Conservation (phyloP, 1,284 basidiomycete genomes). For the Vanrija pseudolonga region DNA sequence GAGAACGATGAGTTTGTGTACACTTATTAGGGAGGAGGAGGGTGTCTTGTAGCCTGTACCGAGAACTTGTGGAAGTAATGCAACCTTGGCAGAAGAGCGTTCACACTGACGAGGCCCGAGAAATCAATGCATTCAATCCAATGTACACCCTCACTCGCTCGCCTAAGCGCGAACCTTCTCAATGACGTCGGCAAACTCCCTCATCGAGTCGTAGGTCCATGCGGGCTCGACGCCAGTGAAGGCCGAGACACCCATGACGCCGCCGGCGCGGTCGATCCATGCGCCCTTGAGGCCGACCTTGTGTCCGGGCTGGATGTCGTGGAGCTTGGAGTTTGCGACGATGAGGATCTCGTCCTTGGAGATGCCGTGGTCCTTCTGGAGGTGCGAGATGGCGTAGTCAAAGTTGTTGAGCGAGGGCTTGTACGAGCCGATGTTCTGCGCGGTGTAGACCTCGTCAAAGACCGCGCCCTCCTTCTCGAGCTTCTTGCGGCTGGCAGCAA, state of each 20-base stretch:
- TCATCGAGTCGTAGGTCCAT: constrained; percentile 14
- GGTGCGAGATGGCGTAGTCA: constrained; percentile 25
- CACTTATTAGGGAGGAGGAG: constrained; percentile 19
- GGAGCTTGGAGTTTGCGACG: constrained; percentile 32
- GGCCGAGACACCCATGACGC: constrained; percentile 10
- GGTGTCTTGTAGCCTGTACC: too few species aligned
- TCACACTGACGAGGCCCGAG: too few species aligned
- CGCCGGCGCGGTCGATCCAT: constrained; percentile 32
- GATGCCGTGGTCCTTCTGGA: constrained; percentile 27
- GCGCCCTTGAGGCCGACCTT: constrained; percentile 29
- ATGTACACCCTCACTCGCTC: neutral
- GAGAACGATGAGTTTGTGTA: constrained; percentile 29
- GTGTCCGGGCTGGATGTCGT: constrained; percentile 33
- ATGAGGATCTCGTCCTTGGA: constrained; percentile 24
- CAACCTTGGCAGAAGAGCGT: too few species aligned
- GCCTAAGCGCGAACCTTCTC: neutral
- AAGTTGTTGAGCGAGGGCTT: constrained; percentile 37
- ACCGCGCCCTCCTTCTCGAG: constrained; percentile 21
- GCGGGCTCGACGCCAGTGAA: constrained; percentile 11
- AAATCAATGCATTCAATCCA: neutral
- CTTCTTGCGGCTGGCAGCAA: constrained; percentile 22
- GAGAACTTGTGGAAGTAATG: too few species aligned
- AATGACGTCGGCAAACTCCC: constrained; percentile 11
- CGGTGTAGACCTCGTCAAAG: constrained; percentile 36
- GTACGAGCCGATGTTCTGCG: constrained; percentile 36